Conservation (phyloP, 345 rosid genomes). For the Hirschfeldia incana region DNA sequence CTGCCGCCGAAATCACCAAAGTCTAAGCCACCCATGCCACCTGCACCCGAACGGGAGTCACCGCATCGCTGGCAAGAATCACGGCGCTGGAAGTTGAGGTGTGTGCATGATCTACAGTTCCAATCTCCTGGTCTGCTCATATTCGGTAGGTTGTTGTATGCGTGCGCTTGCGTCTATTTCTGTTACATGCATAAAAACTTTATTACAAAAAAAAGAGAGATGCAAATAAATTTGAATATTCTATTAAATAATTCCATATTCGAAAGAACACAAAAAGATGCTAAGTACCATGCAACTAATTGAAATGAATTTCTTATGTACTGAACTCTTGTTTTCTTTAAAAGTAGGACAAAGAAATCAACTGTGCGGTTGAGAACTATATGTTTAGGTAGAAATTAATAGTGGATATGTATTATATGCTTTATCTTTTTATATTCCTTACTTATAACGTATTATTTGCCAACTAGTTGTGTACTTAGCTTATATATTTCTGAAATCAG, state of each 20-base stretch:
- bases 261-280: neutral
- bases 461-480: slow-evolving; percentile 9
- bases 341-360: neutral
- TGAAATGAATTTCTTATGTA: neutral
- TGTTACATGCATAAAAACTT: slow-evolving; percentile 9
- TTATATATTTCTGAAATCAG: slow-evolving; percentile 9
- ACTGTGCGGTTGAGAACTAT: neutral
- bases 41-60: slow-evolving; percentile 49
- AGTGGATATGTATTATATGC: neutral
- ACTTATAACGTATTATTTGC: neutral
- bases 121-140: slow-evolving; percentile 92
- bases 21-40: slow-evolving; percentile 51
- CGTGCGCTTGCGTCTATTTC: slow-evolving; percentile 11
- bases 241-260: neutral
- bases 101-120: slow-evolving; percentile 84
- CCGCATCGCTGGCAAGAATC: slow-evolving; percentile 84
- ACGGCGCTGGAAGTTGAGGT: slow-evolving; percentile 85
- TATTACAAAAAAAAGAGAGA: neutral
- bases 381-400: neutral
- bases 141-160: slow-evolving; percentile 22
- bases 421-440: slow-evolving; percentile 1
- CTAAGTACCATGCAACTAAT: slow-evolving; percentile 11
- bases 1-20: slow-evolving; percentile 55
- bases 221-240: neutral
- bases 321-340: slow-evolving; percentile 7